Percentiles rank a stretch among this genome's conserved stretches.
Conservation (phyloP, 2,329 filamentous ascomycete species). For the Trichoderma lentiforme region DNA sequence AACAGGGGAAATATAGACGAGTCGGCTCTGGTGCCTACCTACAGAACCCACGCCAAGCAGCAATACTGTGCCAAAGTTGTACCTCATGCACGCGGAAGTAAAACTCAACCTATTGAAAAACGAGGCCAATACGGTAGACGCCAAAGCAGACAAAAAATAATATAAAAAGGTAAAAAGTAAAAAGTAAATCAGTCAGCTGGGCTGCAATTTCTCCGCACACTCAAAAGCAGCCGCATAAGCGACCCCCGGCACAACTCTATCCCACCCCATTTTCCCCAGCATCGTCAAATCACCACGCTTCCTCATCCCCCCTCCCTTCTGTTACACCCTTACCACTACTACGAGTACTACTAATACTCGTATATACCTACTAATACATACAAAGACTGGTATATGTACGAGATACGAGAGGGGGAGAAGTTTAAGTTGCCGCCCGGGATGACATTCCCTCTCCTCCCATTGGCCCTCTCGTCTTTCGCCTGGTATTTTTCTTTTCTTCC, state of each 20-base stretch:
- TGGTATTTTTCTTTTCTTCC: not conserved
- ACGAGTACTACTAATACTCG: not conserved
- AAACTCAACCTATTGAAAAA: not conserved
- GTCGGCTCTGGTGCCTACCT: not conserved
- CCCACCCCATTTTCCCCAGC: not conserved
- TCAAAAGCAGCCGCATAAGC: not conserved
- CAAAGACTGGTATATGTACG: not conserved
- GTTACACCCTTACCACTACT: not conserved
- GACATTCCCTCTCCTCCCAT: not conserved
- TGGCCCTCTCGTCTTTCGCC: not conserved
- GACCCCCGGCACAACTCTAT: not conserved
- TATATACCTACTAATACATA: not conserved
- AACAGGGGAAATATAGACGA: not conserved
- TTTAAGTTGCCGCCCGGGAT: not conserved
- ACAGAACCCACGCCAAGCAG: not conserved
- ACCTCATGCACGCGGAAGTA: not conserved
- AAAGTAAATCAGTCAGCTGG: not conserved
- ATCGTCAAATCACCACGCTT: not conserved
- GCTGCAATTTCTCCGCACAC: not conserved
- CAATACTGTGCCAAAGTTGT: not conserved
- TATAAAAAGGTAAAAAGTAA: not conserved
- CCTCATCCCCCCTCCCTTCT: not conserved
- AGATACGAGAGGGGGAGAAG: not conserved
- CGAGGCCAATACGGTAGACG: not conserved
- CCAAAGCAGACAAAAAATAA: not conserved